Percentiles rank a stretch among this genome's conserved stretches.
Conservation (phyloP, 2,329 filamentous ascomycete genomes). For the Alternaria incomplexa region DNA sequence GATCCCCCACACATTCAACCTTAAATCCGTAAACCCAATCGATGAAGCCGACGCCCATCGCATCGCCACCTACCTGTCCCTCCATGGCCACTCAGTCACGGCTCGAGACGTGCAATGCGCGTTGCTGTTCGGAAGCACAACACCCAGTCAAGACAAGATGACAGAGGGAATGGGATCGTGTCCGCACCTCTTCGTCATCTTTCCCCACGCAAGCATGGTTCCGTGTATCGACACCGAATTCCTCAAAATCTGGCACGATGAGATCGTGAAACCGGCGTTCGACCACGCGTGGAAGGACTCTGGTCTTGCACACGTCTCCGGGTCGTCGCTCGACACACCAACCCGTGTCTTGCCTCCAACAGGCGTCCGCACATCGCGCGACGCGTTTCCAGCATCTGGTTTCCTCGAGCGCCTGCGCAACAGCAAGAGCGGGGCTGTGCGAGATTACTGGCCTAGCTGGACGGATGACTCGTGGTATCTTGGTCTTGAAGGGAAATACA, state of each 20-base stretch:
- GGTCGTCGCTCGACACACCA: not conserved
- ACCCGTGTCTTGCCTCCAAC: not conserved
- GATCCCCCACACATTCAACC: not conserved
- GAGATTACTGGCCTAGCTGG: slow-evolving; percentile 17
- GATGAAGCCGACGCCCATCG: slow-evolving; percentile 2
- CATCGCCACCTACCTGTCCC: slow-evolving; percentile 7
- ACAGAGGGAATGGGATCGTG: not conserved
- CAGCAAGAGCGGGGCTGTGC: not conserved
- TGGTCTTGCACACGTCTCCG: not conserved
- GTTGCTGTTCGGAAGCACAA: slow-evolving; percentile 15
- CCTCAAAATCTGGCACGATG: slow-evolving; percentile 25
- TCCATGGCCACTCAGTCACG: not conserved
- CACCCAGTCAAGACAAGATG: not conserved
- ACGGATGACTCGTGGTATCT: not conserved
- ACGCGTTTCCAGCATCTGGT: slow-evolving; percentile 1
- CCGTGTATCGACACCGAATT: slow-evolving; percentile 9
- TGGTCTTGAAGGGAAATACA: slow-evolving; percentile 7
- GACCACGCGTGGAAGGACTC: slow-evolving; percentile 22
- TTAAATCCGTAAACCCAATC: slow-evolving; percentile 5
- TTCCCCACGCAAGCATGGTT: slow-evolving; percentile 13
- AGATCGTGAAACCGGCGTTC: slow-evolving; percentile 27
- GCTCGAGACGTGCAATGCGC: slow-evolving; percentile 4
- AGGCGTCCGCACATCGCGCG: not conserved
- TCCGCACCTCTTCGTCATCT: slow-evolving; percentile 24
- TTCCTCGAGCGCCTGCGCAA: slow-evolving; percentile 5